These are phyloP conservation scores for Candida railenensis DNA, from an alignment of 805 yeast genomes.

Conservation along the genomic window DNA sequence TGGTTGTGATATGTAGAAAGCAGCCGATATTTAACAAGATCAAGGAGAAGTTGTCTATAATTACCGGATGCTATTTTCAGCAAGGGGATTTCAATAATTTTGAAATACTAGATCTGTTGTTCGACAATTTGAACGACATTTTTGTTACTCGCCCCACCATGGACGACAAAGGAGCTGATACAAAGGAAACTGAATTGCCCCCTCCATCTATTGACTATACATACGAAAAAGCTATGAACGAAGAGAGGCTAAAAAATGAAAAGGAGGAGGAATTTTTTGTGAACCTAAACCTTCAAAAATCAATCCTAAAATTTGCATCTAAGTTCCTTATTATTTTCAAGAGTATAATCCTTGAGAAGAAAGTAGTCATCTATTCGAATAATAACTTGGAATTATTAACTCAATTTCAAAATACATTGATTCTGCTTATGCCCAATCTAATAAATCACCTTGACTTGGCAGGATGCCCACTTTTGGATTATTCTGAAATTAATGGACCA, in stretches of 20 bases:
- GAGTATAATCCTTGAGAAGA: slow-evolving; percentile 72
- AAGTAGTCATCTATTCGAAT: slow-evolving; percentile 70
- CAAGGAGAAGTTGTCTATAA: slow-evolving; percentile 85
- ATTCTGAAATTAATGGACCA: slow-evolving; percentile 48
- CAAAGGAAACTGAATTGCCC: slow-evolving; percentile 2
- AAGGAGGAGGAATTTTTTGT: slow-evolving; percentile 44
- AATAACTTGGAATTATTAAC: slow-evolving; percentile 79
- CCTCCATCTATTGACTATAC: background rate
- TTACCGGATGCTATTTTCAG: slow-evolving; percentile 80
- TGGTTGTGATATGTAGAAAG: slow-evolving; percentile 74
- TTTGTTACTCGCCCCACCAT: slow-evolving; percentile 18
- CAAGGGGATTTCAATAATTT: slow-evolving; percentile 78
- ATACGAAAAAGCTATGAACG: slow-evolving; percentile 14
- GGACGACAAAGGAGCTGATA: slow-evolving; percentile 28
- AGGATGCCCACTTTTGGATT: slow-evolving; percentile 71
- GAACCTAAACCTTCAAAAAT: slow-evolving; percentile 69
- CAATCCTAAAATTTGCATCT: slow-evolving; percentile 57
- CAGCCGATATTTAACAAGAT: slow-evolving; percentile 88
- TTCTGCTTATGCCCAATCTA: slow-evolving; percentile 81
- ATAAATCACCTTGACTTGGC: slow-evolving; percentile 69
- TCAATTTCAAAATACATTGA: slow-evolving; percentile 76
- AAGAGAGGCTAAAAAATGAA: slow-evolving; percentile 16
- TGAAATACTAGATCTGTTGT: slow-evolving; percentile 64
- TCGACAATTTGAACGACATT: slow-evolving; percentile 58
- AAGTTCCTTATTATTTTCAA: slow-evolving; percentile 69